Percentiles rank a stretch among this genome's conserved stretches.
Evolutionary conservation across 768 basidiomycete species (phyloP).

Genomic region (Leccinum fibrillosum): DNA sequence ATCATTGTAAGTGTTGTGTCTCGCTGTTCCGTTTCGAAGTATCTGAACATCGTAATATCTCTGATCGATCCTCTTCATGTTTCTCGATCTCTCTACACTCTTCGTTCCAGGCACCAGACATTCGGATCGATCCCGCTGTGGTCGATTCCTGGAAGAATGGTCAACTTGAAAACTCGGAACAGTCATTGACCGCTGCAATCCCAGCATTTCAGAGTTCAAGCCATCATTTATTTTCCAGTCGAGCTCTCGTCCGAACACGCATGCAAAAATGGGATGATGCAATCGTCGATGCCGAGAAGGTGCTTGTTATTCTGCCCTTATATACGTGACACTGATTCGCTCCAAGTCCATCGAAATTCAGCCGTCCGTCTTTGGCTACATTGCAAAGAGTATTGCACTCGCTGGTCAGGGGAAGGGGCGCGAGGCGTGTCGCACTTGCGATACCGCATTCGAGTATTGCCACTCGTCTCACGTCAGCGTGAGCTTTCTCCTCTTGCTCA

Average conservation of each 20-base stretch:
- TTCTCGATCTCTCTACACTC: not conserved
- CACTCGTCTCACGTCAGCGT: not conserved
- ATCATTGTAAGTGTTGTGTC: not conserved
- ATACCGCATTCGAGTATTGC: not conserved
- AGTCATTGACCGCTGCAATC: not conserved
- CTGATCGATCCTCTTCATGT: not conserved
- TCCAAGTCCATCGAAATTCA: not conserved
- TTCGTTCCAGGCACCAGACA: not conserved
- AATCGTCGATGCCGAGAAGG: not conserved
- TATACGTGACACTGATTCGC: not conserved
- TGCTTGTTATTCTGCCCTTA: not conserved
- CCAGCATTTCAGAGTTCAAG: not conserved
- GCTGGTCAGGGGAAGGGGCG: not conserved
- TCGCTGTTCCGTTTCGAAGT: not conserved
- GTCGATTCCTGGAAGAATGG: not conserved
- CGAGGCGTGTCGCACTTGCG: not conserved
- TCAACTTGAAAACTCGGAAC: not conserved
- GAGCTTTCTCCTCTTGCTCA: no score
- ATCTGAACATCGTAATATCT: not conserved
- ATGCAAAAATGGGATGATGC: not conserved
- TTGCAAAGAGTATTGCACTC: not conserved
- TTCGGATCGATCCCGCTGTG: not conserved
- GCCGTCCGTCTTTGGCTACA: not conserved
- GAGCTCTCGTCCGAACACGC: not conserved
- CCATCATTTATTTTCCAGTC: not conserved